Evolutionary conservation across 1,284 basidiomycete species (phyloP).

Genomic region (Apiotrichum montevideense): DNA sequence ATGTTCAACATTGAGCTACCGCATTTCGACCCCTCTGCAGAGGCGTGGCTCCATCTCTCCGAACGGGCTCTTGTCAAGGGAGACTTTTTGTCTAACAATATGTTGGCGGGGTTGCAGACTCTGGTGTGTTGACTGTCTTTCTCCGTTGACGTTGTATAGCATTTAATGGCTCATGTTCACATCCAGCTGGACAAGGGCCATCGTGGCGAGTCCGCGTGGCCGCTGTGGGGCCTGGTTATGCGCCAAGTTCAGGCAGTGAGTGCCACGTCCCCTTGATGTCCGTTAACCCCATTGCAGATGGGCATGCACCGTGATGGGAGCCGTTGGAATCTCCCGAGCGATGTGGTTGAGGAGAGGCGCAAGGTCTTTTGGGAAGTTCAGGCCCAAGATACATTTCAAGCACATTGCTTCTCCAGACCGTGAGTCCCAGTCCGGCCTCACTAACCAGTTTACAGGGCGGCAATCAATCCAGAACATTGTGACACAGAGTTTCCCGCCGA

Average conservation of each 20-base stretch:
- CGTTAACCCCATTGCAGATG: constrained; percentile 16
- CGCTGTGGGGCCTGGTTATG: constrained; percentile 37
- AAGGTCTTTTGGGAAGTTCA: constrained; percentile 34
- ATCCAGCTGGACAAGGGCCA: constrained; percentile 29
- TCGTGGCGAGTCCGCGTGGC: constrained; percentile 37
- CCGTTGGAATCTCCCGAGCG: constrained; percentile 28
- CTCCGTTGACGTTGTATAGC: constrained; percentile 6
- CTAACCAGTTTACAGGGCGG: constrained; percentile 11
- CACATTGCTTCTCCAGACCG: constrained; percentile 30
- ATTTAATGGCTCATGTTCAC: constrained; percentile 26
- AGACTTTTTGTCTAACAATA: constrained; percentile 31
- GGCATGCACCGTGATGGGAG: constrained; percentile 37
- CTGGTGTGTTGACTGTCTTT: constrained; percentile 10
- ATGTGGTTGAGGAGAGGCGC: constrained; percentile 30
- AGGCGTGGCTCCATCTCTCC: constrained; percentile 27
- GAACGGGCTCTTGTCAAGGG: constrained; percentile 27
- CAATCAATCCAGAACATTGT: too few relatives aligned
- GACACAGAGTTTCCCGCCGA: too few relatives aligned
- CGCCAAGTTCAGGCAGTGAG: constrained; percentile 25
- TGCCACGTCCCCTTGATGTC: too few relatives aligned
- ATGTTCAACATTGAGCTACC: constrained; percentile 35
- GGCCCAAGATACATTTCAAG: constrained; percentile 28
- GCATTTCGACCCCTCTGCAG: constrained; percentile 25
- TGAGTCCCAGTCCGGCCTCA: constrained; percentile 1
- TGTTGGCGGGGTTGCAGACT: constrained; percentile 31